Conservation (phyloP, 2,329 filamentous ascomycete genomes). For the Trichoderma endophyticum region DNA sequence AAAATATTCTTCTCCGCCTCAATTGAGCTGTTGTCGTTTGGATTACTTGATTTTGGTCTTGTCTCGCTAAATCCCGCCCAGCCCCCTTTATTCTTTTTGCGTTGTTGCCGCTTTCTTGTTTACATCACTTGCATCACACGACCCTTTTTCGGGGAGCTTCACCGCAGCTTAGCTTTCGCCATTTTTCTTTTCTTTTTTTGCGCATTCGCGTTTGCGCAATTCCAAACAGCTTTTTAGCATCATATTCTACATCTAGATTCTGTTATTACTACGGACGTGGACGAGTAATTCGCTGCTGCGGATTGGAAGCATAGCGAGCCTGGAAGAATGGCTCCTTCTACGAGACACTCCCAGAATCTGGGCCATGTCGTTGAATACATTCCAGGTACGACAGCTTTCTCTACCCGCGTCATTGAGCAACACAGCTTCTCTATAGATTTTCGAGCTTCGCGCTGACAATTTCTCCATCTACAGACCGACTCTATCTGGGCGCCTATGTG, state of each 20-base stretch:
- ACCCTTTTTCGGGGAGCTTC: slow-evolving; percentile 12
- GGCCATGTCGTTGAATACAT: slow-evolving; percentile 96
- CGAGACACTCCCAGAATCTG: slow-evolving; percentile 55
- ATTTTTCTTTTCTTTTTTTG: not conserved
- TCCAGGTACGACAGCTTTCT: slow-evolving; percentile 59
- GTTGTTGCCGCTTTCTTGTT: not conserved
- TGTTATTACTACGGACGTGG: not conserved
- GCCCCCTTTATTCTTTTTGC: not conserved
- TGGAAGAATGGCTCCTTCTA: slow-evolving; percentile 49
- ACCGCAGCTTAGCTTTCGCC: slow-evolving; percentile 5
- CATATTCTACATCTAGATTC: not conserved
- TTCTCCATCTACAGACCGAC: slow-evolving; percentile 62
- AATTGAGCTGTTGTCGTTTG: not conserved
- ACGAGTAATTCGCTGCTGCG: not conserved
- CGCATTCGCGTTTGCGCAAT: not conserved
- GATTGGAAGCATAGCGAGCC: not conserved
- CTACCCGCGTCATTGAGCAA: not conserved
- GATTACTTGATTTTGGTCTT: not conserved
- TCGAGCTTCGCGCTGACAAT: slow-evolving; percentile 23
- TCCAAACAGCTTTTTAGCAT: not conserved
- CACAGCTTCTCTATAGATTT: not conserved
- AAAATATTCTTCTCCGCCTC: not conserved
- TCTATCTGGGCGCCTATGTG: slow-evolving; percentile 91
- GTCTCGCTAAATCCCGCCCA: not conserved
- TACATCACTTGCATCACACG: slow-evolving; percentile 11